A percentile compares a stretch with the other conserved stretches of the same genome.
Conservation (phyloP, 1,284 basidiomycete species). For the Cryptococcus hybrid region DNA sequence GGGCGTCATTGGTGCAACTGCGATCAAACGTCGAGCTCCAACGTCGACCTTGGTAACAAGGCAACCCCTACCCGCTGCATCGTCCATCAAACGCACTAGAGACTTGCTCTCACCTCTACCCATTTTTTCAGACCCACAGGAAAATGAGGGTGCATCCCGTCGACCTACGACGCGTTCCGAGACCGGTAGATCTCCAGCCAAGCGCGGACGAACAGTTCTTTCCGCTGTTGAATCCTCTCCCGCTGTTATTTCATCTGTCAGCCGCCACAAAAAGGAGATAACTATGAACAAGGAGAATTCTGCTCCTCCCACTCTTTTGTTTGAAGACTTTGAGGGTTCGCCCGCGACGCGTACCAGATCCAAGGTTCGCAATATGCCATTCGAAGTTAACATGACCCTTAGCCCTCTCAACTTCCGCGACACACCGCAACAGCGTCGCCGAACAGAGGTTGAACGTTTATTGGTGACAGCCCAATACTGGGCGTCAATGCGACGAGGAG, state of each 20-base stretch:
- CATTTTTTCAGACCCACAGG: not conserved
- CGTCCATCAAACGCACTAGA: conserved; percentile 11
- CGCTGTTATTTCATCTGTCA: not conserved
- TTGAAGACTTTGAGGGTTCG: conserved; percentile 12
- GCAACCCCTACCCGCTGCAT: not conserved
- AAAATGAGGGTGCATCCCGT: not conserved
- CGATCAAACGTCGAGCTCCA: not conserved
- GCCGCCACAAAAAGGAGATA: not conserved
- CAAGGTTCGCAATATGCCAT: conserved; percentile 9
- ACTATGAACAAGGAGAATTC: conserved; percentile 28
- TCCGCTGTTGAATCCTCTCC: not conserved
- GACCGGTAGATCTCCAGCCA: conserved; percentile 13
- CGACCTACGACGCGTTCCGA: not conserved
- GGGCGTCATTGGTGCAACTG: conserved; percentile 2
- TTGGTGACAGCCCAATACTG: conserved; percentile 26
- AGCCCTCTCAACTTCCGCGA: conserved; percentile 1
- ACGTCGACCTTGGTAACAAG: not conserved
- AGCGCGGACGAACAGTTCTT: conserved; percentile 10
- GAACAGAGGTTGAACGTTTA: conserved; percentile 8
- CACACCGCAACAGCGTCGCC: not conserved
- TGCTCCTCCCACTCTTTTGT: conserved; percentile 3
- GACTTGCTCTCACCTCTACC: conserved; percentile 15
- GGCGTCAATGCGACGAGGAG: conserved; percentile 1
- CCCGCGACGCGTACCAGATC: conserved; percentile 27
- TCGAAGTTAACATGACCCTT: not conserved